These are phyloP conservation scores for Corchorus capsularis DNA, from an alignment of 345 rosid species.

Conservation along the genomic window DNA sequence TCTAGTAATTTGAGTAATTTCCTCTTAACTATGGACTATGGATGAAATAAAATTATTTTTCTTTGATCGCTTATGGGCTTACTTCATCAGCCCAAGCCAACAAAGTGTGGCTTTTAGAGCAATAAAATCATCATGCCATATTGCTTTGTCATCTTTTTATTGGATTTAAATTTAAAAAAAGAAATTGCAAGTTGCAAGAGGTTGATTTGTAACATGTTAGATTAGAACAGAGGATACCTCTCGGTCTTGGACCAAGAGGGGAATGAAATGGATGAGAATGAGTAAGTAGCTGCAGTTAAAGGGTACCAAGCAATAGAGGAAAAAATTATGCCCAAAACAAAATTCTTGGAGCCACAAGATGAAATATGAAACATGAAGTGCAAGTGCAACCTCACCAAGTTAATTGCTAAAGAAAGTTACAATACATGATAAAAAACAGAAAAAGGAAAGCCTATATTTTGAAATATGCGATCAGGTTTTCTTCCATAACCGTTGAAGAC, in stretches of 20 bases:
- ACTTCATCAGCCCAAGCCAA: too few relatives aligned
- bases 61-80: too few relatives aligned
- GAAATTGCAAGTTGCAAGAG: too few relatives aligned
- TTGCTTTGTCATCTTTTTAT: too few relatives aligned
- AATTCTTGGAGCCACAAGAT: not conserved
- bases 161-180: too few relatives aligned
- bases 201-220: not conserved
- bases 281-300: not conserved
- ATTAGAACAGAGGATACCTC: not conserved
- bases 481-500: constrained; percentile 14
- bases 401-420: too few relatives aligned
- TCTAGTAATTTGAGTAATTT: too few relatives aligned
- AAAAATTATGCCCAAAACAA: not conserved
- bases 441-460: not conserved
- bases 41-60: too few relatives aligned
- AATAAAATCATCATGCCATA: too few relatives aligned
- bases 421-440: not conserved
- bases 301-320: not conserved
- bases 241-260: not conserved
- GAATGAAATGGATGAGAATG: not conserved
- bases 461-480: constrained; percentile 11
- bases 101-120: too few relatives aligned
- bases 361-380: not conserved
- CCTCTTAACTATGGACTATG: too few relatives aligned
- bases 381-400: too few relatives aligned